Percentiles rank a stretch among this genome's conserved stretches.
These are phyloP conservation scores for Coemansia sp. DNA, from an alignment of 192 early-diverging fungal genomes.

Conservation along the genomic window DNA sequence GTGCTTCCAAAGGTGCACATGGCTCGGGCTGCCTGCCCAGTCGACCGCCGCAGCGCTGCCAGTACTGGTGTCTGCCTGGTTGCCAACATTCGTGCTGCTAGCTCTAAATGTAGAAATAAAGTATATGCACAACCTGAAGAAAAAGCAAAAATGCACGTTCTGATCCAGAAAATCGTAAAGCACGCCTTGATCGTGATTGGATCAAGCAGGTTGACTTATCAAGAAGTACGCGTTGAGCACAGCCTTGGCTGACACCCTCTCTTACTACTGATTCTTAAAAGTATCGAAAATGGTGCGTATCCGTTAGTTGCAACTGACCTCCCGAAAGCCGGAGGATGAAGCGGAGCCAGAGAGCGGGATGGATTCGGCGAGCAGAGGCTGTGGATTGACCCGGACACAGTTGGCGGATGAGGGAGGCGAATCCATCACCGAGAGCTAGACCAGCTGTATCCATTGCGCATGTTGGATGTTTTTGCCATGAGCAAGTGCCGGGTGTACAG, in stretches of 20 bases:
- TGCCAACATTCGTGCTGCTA: neutral
- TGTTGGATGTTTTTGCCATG: no score
- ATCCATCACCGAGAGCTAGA: no score
- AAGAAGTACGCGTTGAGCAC: neutral
- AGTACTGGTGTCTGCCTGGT: neutral
- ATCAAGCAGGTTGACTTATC: neutral
- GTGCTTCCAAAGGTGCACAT: neutral
- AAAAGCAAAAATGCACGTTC: neutral
- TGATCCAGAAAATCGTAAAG: neutral
- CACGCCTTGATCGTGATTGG: neutral
- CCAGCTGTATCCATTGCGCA: no score
- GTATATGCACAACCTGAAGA: neutral
- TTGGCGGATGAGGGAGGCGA: no score
- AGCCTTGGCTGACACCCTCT: slow-evolving; percentile 1
- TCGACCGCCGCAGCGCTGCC: neutral
- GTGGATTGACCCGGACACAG: no score
- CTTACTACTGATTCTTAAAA: slow-evolving; percentile 22
- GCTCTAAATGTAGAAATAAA: neutral
- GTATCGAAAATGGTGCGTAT: slow-evolving; percentile 51
- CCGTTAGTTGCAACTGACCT: slow-evolving; percentile 13
- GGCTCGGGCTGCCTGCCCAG: neutral
- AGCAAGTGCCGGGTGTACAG: no score
- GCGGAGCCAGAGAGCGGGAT: slow-evolving; percentile 43
- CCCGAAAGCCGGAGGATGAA: neutral
- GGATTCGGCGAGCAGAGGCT: slow-evolving; percentile 52